phyloP scores from a whole-genome alignment of 352 stramenopile species.

The Globisporangium okanoganense region DNA sequence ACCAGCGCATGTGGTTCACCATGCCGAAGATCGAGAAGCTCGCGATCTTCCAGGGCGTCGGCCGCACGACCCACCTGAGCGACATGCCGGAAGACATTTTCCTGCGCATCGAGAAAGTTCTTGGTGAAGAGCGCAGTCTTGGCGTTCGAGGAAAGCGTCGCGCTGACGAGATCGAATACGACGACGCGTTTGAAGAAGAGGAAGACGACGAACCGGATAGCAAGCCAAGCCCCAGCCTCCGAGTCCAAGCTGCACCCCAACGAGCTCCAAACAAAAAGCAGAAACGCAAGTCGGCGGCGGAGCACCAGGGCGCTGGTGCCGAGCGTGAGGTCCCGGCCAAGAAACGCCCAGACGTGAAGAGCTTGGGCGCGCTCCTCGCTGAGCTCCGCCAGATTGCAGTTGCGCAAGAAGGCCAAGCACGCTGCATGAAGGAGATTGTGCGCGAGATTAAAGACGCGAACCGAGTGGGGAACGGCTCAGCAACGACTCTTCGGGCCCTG shows the following conservation, averaged over 20 bases:
- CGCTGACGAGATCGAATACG: background rate
- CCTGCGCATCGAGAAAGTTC: background rate
- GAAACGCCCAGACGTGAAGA: background rate
- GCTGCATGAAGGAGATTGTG: background rate
- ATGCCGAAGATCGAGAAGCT: conserved; percentile 9
- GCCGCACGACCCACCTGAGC: background rate
- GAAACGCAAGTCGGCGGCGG: background rate
- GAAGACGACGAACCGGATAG: too few relatives aligned
- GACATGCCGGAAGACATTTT: conserved; percentile 5
- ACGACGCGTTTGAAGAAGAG: background rate
- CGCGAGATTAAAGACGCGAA: background rate
- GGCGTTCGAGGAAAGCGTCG: background rate
- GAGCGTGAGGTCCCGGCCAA: background rate
- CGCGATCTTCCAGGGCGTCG: background rate
- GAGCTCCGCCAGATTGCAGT: background rate
- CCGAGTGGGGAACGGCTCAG: background rate
- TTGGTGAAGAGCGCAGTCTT: background rate
- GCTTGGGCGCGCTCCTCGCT: background rate
- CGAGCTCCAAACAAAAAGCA: background rate
- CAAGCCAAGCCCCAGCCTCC: background rate
- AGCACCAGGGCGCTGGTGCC: background rate
- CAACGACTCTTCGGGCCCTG: background rate
- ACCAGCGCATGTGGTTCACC: background rate
- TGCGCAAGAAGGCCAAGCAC: background rate
- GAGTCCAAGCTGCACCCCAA: background rate